Conservation (phyloP, 2,329 filamentous ascomycete species). For the Leptographium wingfieldii region DNA sequence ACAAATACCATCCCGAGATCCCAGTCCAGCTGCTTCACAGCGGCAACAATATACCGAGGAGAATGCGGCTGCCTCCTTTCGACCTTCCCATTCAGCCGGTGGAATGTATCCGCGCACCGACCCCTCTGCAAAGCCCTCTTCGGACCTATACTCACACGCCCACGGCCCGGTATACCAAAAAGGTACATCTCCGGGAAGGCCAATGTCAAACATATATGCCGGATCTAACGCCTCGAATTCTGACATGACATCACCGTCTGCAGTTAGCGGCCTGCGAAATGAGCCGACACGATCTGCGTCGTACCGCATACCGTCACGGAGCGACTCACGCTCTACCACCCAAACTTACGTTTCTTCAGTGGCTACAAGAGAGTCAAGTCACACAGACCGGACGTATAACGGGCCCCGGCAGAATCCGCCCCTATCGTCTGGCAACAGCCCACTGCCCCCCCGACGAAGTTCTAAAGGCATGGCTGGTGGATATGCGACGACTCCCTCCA, state of each 20-base stretch:
- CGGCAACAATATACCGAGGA: background rate
- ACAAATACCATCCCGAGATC: constrained; percentile 6
- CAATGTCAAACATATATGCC: constrained; percentile 20
- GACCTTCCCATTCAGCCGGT: background rate
- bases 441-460: constrained; percentile 60
- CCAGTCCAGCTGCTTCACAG: constrained; percentile 5
- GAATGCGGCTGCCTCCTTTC: constrained; percentile 14
- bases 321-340: constrained; percentile 47
- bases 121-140: constrained; percentile 1
- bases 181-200: constrained; percentile 15
- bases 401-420: constrained; percentile 36
- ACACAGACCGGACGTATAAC: constrained; percentile 13
- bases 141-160: constrained; percentile 7
- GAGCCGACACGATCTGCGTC: constrained; percentile 47
- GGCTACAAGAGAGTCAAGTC: constrained; percentile 53
- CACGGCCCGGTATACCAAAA: constrained; percentile 12
- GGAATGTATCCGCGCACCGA: constrained; percentile 5
- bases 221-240: constrained; percentile 16
- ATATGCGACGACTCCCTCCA: constrained; percentile 27
- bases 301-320: constrained; percentile 37
- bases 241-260: constrained; percentile 17
- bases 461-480: constrained; percentile 58
- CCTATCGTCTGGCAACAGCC: constrained; percentile 39
- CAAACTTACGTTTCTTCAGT: constrained; percentile 45
- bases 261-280: constrained; percentile 28